These are phyloP conservation scores for Sarocladium oryzae DNA, from an alignment of 2,329 filamentous ascomycete genomes.

Conservation along the genomic window DNA sequence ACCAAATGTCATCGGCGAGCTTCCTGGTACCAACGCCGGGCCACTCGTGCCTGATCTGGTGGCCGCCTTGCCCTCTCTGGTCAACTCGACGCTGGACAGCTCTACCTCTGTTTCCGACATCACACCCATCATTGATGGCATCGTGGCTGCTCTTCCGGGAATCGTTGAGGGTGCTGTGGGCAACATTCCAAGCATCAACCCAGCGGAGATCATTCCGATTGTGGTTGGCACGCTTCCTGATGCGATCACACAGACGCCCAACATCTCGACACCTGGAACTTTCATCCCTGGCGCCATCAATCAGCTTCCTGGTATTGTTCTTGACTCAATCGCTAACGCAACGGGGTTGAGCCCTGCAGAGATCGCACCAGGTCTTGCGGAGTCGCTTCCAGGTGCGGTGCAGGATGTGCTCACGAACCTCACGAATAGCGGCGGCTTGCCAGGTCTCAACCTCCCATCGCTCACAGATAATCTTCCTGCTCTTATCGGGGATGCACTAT, in stretches of 20 bases:
- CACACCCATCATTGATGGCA: neutral
- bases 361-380: neutral
- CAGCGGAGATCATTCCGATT: constrained; percentile 1
- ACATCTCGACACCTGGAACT: neutral
- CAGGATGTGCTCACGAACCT: neutral
- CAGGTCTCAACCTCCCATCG: neutral
- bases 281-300: neutral
- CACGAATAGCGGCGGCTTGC: neutral
- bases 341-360: neutral
- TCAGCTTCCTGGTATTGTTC: constrained; percentile 1
- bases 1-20: neutral
- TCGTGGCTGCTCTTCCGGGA: neutral
- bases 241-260: neutral
- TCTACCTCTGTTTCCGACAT: neutral
- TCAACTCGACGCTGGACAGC: constrained; percentile 1
- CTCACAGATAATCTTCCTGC: neutral
- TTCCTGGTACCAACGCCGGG: neutral
- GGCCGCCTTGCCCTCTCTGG: neutral
- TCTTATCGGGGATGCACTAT: constrained; percentile 4
- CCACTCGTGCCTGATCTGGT: constrained; percentile 2
- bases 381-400: neutral
- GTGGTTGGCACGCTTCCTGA: constrained; percentile 1
- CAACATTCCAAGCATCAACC: neutral
- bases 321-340: neutral
- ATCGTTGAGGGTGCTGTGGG: constrained; percentile 2